Evolutionary conservation across 2,329 filamentous ascomycete genomes (phyloP).

Genomic region (Stemphylium vesicarium): DNA sequence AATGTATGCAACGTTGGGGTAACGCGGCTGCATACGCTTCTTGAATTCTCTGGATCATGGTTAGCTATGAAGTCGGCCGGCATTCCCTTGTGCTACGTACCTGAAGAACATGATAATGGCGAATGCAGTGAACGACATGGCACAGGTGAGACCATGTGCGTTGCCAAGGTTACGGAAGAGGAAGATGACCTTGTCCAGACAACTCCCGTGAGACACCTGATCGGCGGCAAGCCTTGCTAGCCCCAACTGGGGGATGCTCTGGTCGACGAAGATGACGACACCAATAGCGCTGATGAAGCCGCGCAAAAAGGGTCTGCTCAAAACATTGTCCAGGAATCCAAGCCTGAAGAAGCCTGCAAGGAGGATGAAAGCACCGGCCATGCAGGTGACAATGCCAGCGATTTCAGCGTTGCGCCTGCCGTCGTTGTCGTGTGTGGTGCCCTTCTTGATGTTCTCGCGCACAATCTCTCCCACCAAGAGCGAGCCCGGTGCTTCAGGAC

Average conservation of each 20-base stretch:
- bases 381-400: slow-evolving; percentile 84
- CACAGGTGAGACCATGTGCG: slow-evolving; percentile 75
- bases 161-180: slow-evolving; percentile 70
- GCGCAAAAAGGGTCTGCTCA: slow-evolving; percentile 88
- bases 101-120: slow-evolving; percentile 87
- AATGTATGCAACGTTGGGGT: slow-evolving; percentile 81
- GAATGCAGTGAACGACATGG: slow-evolving; percentile 81
- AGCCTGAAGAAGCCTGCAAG: slow-evolving; percentile 82
- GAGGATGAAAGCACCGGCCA: slow-evolving; percentile 89
- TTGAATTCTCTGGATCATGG: slow-evolving; percentile 71
- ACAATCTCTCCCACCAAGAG: slow-evolving; percentile 88
- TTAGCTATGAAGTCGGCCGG: slow-evolving; percentile 14
- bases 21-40: slow-evolving; percentile 77
- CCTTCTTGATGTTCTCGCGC: slow-evolving; percentile 74
- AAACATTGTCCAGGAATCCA: slow-evolving; percentile 91
- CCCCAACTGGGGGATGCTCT: slow-evolving; percentile 89
- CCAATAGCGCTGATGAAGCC: slow-evolving; percentile 98
- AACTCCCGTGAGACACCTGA: slow-evolving; percentile 82
- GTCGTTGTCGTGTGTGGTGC: slow-evolving; percentile 68
- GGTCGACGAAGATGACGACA: slow-evolving; percentile 94
- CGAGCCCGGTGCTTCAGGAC: slow-evolving; percentile 92
- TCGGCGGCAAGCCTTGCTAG: slow-evolving; percentile 70
- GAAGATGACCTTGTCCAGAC: slow-evolving; percentile 83
- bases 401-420: slow-evolving; percentile 78
- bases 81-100: slow-evolving; percentile 54